Conservation (phyloP, 2,329 filamentous ascomycete species). For the Aureobasidium vineae region DNA sequence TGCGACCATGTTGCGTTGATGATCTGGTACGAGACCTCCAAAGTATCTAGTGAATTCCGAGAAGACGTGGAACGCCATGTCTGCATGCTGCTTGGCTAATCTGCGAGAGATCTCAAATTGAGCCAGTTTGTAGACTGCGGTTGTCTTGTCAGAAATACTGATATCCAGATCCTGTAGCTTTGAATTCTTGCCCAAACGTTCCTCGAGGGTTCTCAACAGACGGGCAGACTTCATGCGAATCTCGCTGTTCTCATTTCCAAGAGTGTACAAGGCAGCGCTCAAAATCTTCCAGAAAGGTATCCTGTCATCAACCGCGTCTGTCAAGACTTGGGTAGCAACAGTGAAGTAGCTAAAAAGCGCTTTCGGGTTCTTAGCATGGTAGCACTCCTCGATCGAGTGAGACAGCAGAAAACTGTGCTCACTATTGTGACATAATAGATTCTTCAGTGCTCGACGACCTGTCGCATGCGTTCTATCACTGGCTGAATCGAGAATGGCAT, state of each 20-base stretch:
- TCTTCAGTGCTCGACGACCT: slow-evolving; percentile 81
- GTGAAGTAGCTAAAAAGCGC: slow-evolving; percentile 93
- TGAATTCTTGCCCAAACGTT: slow-evolving; percentile 77
- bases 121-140: slow-evolving; percentile 94
- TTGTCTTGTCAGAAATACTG: slow-evolving; percentile 97
- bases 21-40: slow-evolving; percentile 75
- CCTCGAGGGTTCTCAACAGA: slow-evolving; percentile 76
- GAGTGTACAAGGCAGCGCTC: slow-evolving; percentile 82
- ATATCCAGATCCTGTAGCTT: slow-evolving; percentile 98
- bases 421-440: slow-evolving; percentile 85
- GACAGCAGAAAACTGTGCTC: slow-evolving; percentile 83
- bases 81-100: slow-evolving; percentile 81
- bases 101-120: slow-evolving; percentile 96
- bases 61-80: slow-evolving; percentile 89
- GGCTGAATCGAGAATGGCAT: slow-evolving; percentile 86
- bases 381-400: slow-evolving; percentile 88
- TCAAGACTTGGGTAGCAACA: slow-evolving; percentile 83
- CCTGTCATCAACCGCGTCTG: slow-evolving; percentile 71
- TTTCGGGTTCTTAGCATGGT: slow-evolving; percentile 74
- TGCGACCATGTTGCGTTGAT: slow-evolving; percentile 90
- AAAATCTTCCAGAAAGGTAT: slow-evolving; percentile 89
- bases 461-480: slow-evolving; percentile 92
- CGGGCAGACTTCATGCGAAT: slow-evolving; percentile 85
- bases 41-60: slow-evolving; percentile 95
- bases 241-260: slow-evolving; percentile 87